These are phyloP conservation scores for Mycena pura DNA, from an alignment of 768 basidiomycete genomes.

Conservation along the genomic window DNA sequence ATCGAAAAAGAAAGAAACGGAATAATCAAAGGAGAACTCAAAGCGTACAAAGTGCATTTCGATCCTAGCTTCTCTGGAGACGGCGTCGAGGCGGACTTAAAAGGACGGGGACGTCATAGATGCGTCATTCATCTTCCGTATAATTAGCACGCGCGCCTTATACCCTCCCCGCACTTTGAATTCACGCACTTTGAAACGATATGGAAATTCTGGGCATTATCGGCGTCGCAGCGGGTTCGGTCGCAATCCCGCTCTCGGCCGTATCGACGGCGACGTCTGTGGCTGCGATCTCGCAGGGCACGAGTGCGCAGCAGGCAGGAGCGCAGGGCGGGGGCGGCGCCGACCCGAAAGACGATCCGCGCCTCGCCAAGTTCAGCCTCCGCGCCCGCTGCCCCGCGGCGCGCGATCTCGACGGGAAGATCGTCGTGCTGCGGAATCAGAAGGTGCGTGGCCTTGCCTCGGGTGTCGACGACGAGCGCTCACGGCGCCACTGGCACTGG, in stretches of 20 bases:
- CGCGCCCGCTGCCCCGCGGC: constrained; percentile 19
- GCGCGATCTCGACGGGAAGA: constrained; percentile 31
- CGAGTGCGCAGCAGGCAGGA: constrained; percentile 27
- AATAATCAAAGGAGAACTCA: no score
- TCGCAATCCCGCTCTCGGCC: constrained; percentile 36
- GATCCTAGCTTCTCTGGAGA: no score
- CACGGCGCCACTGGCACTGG: no score
- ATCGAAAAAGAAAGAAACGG: no score
- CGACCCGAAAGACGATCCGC: constrained; percentile 34
- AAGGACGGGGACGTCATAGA: no score
- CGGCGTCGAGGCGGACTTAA: no score
- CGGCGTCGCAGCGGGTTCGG: constrained; percentile 35
- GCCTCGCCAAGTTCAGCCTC: constrained; percentile 37
- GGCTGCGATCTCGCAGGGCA: constrained; percentile 36
- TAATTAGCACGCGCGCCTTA: no score
- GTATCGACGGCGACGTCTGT: constrained; percentile 36
- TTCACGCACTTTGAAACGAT: no score
- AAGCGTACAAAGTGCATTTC: no score
- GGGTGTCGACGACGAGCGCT: not conserved
- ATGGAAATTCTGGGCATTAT: constrained; percentile 35
- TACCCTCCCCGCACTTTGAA: no score
- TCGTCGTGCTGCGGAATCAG: constrained; percentile 34
- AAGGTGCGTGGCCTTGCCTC: constrained; percentile 26
- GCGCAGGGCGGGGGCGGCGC: constrained; percentile 22
- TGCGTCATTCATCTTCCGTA: no score